Evolutionary conservation across 1,139 yeast genomes (phyloP), one percentile per base, ranked within the genome.

Genomic region (Yamadazyma songkhlaensis): DNA sequence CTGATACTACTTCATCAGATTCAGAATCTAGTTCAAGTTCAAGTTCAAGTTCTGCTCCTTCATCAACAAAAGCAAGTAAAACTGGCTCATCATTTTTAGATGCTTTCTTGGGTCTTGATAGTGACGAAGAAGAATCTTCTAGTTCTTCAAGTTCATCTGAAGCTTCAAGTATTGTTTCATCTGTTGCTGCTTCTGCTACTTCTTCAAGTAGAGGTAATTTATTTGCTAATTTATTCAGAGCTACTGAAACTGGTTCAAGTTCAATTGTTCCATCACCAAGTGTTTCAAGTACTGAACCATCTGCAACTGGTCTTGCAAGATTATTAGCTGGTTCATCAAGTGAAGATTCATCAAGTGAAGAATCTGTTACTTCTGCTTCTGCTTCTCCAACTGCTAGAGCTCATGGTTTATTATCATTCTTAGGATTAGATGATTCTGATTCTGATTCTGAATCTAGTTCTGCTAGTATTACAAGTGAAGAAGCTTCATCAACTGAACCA

Each of bases 211-310:
- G 30, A 13, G 25, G 30, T 12, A 28, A 34, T 20, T 20, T 31
- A n/a, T 29, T 30, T 24, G 33, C 36, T 21, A 26, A 35, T 6
- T 35, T 35, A 15, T 32, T 29, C 15, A 26, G 28, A 9, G 13
- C 29, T 9, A 9, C 26, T 12, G 32, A 15, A 9, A n/a, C 36
- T 6, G 15, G 7, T 15, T 24, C 33, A n/a, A 22, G 29, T 22
- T 29, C 31, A 23, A 24, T 34, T 15, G 25, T 29, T 10, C 32
- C 41, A 22, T 35, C 37, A 29, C 30, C 41, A 25, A 34, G 43
- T 25, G 24, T 32, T 20, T 12, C 26, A n/a, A 30, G 31, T 33
- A 13, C n/a, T 21, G 22, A 24, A 14, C 37, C 43, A 26, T 29
- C 34, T 15, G 17, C 35, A 28, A 34, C 40, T 24, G 38, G 15